Evolutionary conservation across 2,329 filamentous ascomycete species (phyloP).

Genomic region (Fusarium duplospermum): DNA sequence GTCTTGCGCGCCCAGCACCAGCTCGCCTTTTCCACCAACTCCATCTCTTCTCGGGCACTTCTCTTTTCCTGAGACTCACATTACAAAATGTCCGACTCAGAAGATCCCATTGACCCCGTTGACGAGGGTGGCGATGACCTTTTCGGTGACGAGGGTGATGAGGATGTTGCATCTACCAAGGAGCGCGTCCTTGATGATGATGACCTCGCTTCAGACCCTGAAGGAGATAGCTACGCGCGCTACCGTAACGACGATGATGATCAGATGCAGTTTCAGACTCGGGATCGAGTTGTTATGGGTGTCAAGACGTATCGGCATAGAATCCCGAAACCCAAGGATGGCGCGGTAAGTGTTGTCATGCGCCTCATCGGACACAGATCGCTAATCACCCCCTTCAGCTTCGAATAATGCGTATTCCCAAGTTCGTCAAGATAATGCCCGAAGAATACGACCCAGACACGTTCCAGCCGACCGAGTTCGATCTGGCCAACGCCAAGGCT

Average conservation of each 20-base stretch:
- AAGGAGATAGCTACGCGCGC: constrained; percentile 55
- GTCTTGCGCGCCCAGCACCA: constrained; percentile 21
- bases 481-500: constrained; percentile 64
- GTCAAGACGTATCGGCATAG: constrained; percentile 76
- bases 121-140: constrained; percentile 71
- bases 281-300: constrained; percentile 70
- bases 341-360: constrained; percentile 64
- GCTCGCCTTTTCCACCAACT: background rate
- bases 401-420: constrained; percentile 76
- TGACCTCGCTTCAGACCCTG: constrained; percentile 64
- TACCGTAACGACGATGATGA: constrained; percentile 59
- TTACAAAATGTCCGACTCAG: constrained; percentile 65
- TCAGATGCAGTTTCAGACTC: constrained; percentile 58
- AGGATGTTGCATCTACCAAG: constrained; percentile 68
- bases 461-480: constrained; percentile 71
- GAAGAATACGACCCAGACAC: constrained; percentile 73
- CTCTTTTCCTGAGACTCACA: background rate
- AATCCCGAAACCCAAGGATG: constrained; percentile 76
- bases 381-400: constrained; percentile 59
- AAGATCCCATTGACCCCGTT: constrained; percentile 63
- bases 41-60: background rate
- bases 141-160: constrained; percentile 71
- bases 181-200: constrained; percentile 74
- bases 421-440: constrained; percentile 77
- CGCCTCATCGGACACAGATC: background rate